Evolutionary conservation across 371 early-diverging fungal genomes (phyloP).

Genomic region (Batrachochytrium dendrobatidis): DNA sequence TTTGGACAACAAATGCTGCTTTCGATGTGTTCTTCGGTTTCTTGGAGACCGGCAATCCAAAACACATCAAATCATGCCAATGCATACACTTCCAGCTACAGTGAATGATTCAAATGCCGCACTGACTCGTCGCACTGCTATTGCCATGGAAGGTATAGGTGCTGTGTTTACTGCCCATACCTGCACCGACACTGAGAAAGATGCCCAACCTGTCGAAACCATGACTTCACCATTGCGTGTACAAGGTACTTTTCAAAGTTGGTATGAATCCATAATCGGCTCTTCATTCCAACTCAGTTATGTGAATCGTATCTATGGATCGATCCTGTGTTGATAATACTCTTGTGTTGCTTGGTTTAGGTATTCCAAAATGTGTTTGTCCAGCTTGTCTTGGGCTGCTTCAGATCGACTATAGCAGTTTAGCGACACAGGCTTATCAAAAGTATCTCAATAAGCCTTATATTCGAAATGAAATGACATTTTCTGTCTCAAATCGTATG

Average conservation of each 20-base stretch:
- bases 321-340: too few relatives aligned
- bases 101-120: background rate
- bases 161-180: background rate
- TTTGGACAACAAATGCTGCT: conserved; percentile 10
- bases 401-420: conserved; percentile 7
- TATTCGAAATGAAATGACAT: conserved; percentile 10
- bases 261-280: too few relatives aligned
- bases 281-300: too few relatives aligned
- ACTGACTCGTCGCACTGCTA: background rate
- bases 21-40: conserved; percentile 22
- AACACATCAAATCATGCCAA: background rate
- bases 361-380: too few relatives aligned
- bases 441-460: conserved; percentile 6
- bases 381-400: conserved; percentile 30
- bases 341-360: too few relatives aligned
- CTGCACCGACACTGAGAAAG: background rate
- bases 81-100: conserved; percentile 5
- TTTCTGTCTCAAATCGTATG: conserved; percentile 20
- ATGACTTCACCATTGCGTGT: background rate
- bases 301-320: too few relatives aligned
- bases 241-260: too few relatives aligned
- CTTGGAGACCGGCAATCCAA: conserved; percentile 15
- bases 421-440: conserved; percentile 9
- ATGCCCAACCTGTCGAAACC: background rate
- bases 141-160: background rate